phyloP scores from a whole-genome alignment of 345 rosid species.

The Sonneratia caseolaris region DNA sequence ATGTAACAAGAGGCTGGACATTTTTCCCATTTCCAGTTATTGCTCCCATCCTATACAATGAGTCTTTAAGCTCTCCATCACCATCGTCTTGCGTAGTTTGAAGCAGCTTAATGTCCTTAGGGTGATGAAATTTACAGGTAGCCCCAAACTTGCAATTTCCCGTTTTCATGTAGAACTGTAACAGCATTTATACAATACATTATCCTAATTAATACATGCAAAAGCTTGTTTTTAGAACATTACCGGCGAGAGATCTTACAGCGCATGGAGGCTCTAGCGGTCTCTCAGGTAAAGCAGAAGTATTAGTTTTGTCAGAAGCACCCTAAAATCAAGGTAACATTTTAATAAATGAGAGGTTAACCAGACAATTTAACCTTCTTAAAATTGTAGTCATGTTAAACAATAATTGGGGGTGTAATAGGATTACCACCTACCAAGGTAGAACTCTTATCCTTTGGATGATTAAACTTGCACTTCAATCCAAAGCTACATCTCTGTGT shows the following conservation, averaged over 20 bases:
- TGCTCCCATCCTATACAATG: conserved; percentile 21
- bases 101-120: conserved; percentile 56
- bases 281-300: conserved; percentile 62
- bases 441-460: conserved; percentile 47
- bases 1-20: conserved; percentile 23
- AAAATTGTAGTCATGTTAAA: conserved; percentile 6
- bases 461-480: conserved; percentile 84
- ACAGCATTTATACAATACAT: conserved; percentile 12
- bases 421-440: conserved; percentile 32
- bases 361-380: neutral
- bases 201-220: neutral
- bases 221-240: neutral
- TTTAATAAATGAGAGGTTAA: neutral
- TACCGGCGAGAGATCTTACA: conserved; percentile 37
- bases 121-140: conserved; percentile 91
- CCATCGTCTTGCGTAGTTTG: conserved; percentile 35
- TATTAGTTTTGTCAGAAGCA: conserved; percentile 31
- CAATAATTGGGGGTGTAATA: conserved; percentile 11
- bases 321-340: conserved; percentile 35
- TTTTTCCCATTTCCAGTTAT: conserved; percentile 19
- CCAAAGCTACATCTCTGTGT: conserved; percentile 95
- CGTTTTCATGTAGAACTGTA: conserved; percentile 85
- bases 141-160: conserved; percentile 87
- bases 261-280: conserved; percentile 75
- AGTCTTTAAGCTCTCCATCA: conserved; percentile 27